A percentile compares a stretch with the other conserved stretches of the same genome.
These are phyloP conservation scores for Magnaporthiopsis poae DNA, from an alignment of 2,329 filamentous ascomycete species.

Conservation along the genomic window DNA sequence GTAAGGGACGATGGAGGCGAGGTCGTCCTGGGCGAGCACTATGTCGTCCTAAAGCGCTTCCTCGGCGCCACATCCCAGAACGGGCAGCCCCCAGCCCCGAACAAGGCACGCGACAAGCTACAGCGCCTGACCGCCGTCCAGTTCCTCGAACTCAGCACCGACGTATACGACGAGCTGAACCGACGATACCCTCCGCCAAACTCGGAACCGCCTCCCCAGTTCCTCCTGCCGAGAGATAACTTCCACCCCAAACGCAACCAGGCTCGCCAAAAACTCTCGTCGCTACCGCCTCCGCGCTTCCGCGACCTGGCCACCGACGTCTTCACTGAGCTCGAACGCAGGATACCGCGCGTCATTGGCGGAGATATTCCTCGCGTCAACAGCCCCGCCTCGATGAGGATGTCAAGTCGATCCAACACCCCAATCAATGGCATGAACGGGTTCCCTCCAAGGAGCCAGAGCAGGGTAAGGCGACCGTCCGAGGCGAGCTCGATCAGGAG, in stretches of 20 bases:
- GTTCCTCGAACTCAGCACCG: constrained; percentile 93
- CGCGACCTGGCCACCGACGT: constrained; percentile 90
- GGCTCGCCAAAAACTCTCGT: constrained; percentile 88
- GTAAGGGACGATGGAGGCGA: constrained; percentile 51
- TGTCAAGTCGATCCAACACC: constrained; percentile 50
- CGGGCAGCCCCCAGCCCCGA: constrained; percentile 64
- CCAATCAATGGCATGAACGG: constrained; percentile 46
- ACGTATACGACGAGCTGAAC: constrained; percentile 90
- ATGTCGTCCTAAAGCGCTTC: constrained; percentile 66
- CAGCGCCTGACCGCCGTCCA: constrained; percentile 81
- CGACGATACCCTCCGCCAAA: constrained; percentile 53
- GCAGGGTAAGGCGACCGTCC: constrained; percentile 47
- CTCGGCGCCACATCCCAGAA: constrained; percentile 62
- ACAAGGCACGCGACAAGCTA: constrained; percentile 89
- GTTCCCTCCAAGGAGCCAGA: constrained; percentile 41
- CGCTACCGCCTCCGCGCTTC: constrained; percentile 76
- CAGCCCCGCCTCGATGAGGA: constrained; percentile 58
- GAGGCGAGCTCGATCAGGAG: constrained; percentile 52
- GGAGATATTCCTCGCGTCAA: constrained; percentile 58
- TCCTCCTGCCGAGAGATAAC: constrained; percentile 70
- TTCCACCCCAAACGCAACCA: constrained; percentile 98
- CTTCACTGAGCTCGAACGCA: constrained; percentile 83
- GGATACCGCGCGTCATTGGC: constrained; percentile 71
- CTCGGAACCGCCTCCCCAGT: constrained; percentile 49
- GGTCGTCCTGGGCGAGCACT: constrained; percentile 65